A percentile compares a stretch with the other conserved stretches of the same genome.
Evolutionary conservation across 2,329 filamentous ascomycete genomes (phyloP).

Genomic region (Rhynchosporium agropyri): DNA sequence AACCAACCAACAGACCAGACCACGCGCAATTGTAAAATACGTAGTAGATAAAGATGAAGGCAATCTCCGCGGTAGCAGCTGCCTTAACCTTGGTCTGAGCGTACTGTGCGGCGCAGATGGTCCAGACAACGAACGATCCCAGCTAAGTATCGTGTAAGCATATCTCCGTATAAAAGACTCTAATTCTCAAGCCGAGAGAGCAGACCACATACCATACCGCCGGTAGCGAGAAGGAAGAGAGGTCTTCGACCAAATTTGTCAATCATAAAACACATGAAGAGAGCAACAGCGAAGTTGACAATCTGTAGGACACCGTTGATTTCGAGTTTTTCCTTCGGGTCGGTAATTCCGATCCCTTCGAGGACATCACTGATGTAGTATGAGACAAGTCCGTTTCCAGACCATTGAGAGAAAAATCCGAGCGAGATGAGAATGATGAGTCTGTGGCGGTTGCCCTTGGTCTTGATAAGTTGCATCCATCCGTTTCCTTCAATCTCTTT

Average conservation of each 20-base stretch:
- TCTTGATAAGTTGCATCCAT: conserved; percentile 53
- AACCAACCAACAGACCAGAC: conserved; percentile 38
- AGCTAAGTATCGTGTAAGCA: conserved; percentile 12
- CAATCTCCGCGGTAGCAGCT: conserved; percentile 41
- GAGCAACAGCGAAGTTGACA: conserved; percentile 35
- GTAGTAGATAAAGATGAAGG: conserved; percentile 54
- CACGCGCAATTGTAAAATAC: conserved; percentile 47
- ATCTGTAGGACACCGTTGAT: conserved; percentile 40
- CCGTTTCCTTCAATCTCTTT: conserved; percentile 50
- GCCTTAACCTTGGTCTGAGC: conserved; percentile 20
- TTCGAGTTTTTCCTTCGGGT: conserved; percentile 33
- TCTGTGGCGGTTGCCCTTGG: conserved; percentile 56
- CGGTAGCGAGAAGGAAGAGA: conserved; percentile 34
- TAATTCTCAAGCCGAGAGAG: too few relatives aligned
- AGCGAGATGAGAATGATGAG: conserved; percentile 56
- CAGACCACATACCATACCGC: conserved; percentile 25
- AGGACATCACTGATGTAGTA: conserved; percentile 46
- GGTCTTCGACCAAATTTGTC: conserved; percentile 40
- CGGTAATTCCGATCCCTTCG: conserved; percentile 42
- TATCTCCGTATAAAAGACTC: too few relatives aligned
- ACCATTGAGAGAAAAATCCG: conserved; percentile 61
- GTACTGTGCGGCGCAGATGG: conserved; percentile 32
- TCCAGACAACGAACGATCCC: conserved; percentile 32
- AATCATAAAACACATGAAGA: conserved; percentile 38
- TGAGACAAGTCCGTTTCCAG: conserved; percentile 54